These are phyloP conservation scores for Hypoxylon sp. DNA, from an alignment of 2,329 filamentous ascomycete genomes.

Conservation along the genomic window DNA sequence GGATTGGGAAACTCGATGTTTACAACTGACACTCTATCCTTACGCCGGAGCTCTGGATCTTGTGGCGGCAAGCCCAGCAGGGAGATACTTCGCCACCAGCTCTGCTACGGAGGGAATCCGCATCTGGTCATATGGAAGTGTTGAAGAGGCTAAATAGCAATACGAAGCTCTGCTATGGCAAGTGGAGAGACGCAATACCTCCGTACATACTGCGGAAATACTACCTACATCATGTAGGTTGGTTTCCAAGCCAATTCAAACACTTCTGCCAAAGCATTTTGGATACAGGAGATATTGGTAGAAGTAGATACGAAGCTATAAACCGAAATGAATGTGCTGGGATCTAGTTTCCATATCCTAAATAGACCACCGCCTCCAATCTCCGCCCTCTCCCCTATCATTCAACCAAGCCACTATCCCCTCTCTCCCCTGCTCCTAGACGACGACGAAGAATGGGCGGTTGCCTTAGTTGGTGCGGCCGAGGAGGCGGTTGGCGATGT, in stretches of 20 bases:
- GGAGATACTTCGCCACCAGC: not conserved
- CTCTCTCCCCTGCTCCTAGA: not conserved
- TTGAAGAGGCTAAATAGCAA: not conserved
- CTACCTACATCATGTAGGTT: too few species aligned
- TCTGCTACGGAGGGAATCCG: not conserved
- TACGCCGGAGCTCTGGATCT: not conserved
- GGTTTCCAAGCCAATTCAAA: too few species aligned
- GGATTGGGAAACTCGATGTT: not conserved
- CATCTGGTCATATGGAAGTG: not conserved
- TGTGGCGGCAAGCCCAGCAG: not conserved
- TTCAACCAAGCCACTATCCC: too few species aligned
- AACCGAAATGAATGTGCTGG: too few species aligned
- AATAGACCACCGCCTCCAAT: too few species aligned
- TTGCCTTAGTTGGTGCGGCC: slow-evolving; percentile 46
- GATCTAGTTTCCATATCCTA: too few species aligned
- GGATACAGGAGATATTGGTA: not conserved
- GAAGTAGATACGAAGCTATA: too few species aligned
- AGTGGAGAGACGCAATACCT: not conserved
- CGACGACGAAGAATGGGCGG: too few species aligned
- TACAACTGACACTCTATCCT: not conserved
- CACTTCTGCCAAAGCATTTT: too few species aligned
- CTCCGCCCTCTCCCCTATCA: too few species aligned
- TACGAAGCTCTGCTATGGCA: not conserved
- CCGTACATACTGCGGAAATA: too few species aligned
- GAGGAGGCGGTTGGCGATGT: slow-evolving; percentile 50